These are phyloP conservation scores for Phycomyces blakesleeanus DNA, from an alignment of 192 early-diverging fungal species.

Conservation along the genomic window DNA sequence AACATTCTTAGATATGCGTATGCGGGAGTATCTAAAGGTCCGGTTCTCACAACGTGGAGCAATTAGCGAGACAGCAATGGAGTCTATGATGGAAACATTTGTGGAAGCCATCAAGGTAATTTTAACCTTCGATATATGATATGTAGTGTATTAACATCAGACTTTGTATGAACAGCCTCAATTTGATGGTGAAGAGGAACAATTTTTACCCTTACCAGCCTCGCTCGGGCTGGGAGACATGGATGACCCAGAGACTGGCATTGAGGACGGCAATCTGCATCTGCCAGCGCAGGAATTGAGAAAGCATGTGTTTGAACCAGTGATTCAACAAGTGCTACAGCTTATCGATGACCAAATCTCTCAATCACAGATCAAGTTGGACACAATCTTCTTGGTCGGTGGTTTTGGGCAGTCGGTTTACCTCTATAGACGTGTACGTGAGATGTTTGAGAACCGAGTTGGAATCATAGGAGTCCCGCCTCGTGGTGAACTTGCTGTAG, in stretches of 20 bases:
- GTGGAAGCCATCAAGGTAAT: conserved; percentile 43
- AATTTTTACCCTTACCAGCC: conserved; percentile 46
- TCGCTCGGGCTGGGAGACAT: conserved; percentile 41
- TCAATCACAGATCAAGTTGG: conserved; percentile 34
- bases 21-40: conserved; percentile 40
- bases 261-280: conserved; percentile 46
- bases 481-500: conserved; percentile 45
- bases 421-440: conserved; percentile 43
- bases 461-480: conserved; percentile 43
- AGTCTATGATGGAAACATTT: conserved; percentile 40
- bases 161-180: too few species aligned
- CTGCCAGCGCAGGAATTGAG: conserved; percentile 47
- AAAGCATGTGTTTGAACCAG: conserved; percentile 50
- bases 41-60: conserved; percentile 33
- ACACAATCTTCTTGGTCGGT: conserved; percentile 53
- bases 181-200: conserved; percentile 51
- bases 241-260: conserved; percentile 44
- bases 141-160: too few species aligned
- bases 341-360: conserved; percentile 48
- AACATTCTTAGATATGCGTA: conserved; percentile 42
- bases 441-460: conserved; percentile 39
- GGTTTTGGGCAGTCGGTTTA: conserved; percentile 55
- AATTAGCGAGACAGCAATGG: conserved; percentile 22
- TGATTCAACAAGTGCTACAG: conserved; percentile 43
- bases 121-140: too few species aligned